These are phyloP conservation scores for Solanum etuberosum DNA, from an alignment of 257 asterid genomes.

Conservation along the genomic window DNA sequence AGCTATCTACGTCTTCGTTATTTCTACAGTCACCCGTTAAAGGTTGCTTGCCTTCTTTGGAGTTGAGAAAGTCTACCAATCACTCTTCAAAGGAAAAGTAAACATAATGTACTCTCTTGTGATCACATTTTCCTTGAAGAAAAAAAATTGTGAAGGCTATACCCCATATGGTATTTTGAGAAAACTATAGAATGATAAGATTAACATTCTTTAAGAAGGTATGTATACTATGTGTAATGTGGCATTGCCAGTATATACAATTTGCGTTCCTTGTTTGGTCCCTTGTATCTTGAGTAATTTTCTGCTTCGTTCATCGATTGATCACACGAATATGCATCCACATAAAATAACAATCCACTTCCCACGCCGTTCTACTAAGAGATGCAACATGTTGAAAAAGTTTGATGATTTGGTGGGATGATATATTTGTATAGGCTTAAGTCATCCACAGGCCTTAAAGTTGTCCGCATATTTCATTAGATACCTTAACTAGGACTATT, in stretches of 20 bases:
- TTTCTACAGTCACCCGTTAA: constrained; percentile 66
- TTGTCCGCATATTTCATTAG: too few species aligned
- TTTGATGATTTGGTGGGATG: background rate
- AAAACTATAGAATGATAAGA: background rate
- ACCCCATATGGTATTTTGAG: background rate
- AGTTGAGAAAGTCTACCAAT: constrained; percentile 39
- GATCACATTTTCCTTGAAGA: background rate
- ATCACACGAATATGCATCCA: background rate
- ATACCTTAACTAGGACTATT: too few species aligned
- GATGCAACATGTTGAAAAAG: background rate
- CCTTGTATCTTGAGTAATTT: background rate
- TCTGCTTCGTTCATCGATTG: background rate
- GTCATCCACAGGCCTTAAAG: too few species aligned
- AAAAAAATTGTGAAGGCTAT: background rate
- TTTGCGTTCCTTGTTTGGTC: background rate
- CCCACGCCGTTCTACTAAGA: background rate
- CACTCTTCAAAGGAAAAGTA: constrained; percentile 47
- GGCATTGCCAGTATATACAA: background rate
- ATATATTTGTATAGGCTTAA: background rate
- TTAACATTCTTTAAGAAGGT: constrained; percentile 10
- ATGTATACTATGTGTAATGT: background rate
- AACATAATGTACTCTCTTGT: background rate
- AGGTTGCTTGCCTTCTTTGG: constrained; percentile 69
- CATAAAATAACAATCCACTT: background rate
- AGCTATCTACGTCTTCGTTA: constrained; percentile 57